phyloP scores from a whole-genome alignment of 2,329 filamentous ascomycete species.

The Xenosphaeropsis pyriputrescens region DNA sequence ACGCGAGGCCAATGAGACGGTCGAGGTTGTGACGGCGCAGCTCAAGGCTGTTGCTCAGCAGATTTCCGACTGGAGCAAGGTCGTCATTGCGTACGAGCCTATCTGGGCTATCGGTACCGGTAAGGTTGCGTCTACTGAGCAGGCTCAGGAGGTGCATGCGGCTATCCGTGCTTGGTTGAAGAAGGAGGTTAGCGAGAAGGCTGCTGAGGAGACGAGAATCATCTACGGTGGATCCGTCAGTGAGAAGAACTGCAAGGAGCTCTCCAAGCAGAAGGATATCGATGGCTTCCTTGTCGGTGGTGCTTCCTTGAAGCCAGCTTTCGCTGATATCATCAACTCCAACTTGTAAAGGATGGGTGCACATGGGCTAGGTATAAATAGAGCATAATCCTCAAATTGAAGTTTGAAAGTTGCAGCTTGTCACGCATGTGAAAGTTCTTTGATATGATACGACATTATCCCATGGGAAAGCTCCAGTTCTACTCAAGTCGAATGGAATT shows the following conservation, averaged over 20 bases:
- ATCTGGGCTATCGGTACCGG: constrained; percentile 95
- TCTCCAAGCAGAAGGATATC: constrained; percentile 86
- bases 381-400: constrained; percentile 1
- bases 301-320: constrained; percentile 92
- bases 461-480: too few relatives aligned
- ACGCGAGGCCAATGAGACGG: constrained; percentile 73
- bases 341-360: constrained; percentile 16
- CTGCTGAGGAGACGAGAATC: constrained; percentile 77
- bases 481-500: too few relatives aligned
- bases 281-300: constrained; percentile 96
- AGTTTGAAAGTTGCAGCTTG: constrained; percentile 1
- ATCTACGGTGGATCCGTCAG: constrained; percentile 94
- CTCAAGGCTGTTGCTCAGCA: constrained; percentile 68
- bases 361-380: not conserved
- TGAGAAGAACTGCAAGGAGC: constrained; percentile 95
- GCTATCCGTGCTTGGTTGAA: constrained; percentile 84
- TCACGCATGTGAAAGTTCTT: not conserved
- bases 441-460: too few relatives aligned
- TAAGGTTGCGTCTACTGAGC: constrained; percentile 77
- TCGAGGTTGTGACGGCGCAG: constrained; percentile 74
- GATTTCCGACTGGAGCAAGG: constrained; percentile 77
- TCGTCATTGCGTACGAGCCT: constrained; percentile 96
- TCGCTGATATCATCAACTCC: constrained; percentile 58
- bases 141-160: constrained; percentile 88
- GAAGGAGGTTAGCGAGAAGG: constrained; percentile 57